Evolutionary conservation across 2,329 filamentous ascomycete species (phyloP).

Genomic region (Colletotrichum nymphaeae): DNA sequence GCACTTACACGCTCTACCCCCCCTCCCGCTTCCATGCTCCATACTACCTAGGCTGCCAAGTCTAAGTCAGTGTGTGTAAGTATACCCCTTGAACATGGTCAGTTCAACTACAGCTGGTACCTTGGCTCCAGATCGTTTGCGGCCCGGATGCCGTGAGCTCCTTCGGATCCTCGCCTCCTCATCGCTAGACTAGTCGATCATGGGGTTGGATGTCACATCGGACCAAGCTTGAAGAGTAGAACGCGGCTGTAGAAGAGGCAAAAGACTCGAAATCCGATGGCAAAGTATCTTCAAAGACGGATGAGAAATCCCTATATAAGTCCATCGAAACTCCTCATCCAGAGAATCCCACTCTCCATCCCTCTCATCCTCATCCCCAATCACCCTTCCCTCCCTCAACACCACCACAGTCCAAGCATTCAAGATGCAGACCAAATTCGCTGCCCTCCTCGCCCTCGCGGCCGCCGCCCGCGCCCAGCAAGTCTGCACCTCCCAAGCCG

Average conservation of each 20-base stretch:
- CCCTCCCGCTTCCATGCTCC: neutral
- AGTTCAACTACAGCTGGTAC: neutral
- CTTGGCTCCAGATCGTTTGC: conserved; percentile 16
- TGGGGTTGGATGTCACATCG: neutral
- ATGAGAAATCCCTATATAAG: conserved; percentile 23
- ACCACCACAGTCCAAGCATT: conserved; percentile 11
- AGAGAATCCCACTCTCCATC: neutral
- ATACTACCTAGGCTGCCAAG: neutral
- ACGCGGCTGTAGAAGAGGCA: neutral
- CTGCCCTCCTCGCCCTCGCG: conserved; percentile 52
- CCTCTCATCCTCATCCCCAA: conserved; percentile 2
- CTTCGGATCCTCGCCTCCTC: conserved; percentile 8
- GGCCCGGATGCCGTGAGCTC: conserved; percentile 28
- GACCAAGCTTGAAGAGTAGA: neutral
- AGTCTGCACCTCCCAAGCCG: conserved; percentile 58
- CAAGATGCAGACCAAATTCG: conserved; percentile 44
- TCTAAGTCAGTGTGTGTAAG: neutral
- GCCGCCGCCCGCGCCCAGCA: conserved; percentile 60
- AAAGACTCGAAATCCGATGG: neutral
- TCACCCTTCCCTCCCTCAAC: neutral
- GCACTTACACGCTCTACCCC: neutral
- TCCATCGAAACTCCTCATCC: neutral
- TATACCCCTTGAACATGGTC: neutral
- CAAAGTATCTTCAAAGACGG: neutral
- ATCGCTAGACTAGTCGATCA: neutral